Percentiles rank a stretch among this genome's conserved stretches.
Conservation (phyloP, 148 eudicot genomes). For the Pouteria glomerata region DNA sequence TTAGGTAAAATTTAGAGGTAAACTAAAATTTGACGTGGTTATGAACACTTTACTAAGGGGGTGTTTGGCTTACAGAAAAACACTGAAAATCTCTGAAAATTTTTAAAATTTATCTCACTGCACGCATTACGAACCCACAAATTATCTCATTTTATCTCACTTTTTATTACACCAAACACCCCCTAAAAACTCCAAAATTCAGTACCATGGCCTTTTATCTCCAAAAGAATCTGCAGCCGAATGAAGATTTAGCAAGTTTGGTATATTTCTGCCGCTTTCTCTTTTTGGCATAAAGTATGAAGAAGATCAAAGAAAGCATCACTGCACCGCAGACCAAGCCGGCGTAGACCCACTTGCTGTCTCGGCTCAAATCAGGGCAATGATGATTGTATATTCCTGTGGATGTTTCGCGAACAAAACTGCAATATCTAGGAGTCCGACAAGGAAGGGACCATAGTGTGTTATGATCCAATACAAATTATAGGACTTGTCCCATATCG, state of each 20-base stretch:
- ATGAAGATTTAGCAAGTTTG: constrained; percentile 25
- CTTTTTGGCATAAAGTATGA: constrained; percentile 79
- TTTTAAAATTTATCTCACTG: too few relatives aligned
- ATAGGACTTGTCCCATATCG: too few relatives aligned
- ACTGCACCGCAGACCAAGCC: constrained; percentile 72
- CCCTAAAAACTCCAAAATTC: neutral
- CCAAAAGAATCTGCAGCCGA: constrained; percentile 10
- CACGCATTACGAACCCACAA: too few relatives aligned
- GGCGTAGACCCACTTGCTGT: constrained; percentile 54
- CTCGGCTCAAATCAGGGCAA: constrained; percentile 55
- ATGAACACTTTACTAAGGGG: too few relatives aligned
- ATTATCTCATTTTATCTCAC: too few relatives aligned
- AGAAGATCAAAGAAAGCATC: constrained; percentile 64
- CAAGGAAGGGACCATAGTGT: constrained; percentile 63
- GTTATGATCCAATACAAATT: constrained; percentile 55
- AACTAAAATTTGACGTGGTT: too few relatives aligned
- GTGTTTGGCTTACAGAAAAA: too few relatives aligned
- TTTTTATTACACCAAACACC: too few relatives aligned
- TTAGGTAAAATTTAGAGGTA: too few relatives aligned
- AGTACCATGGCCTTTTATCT: constrained; percentile 13
- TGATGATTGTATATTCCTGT: constrained; percentile 31
- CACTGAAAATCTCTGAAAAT: too few relatives aligned
- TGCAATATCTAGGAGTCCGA: constrained; percentile 59
- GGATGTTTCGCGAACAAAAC: constrained; percentile 62
- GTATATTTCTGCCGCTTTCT: constrained; percentile 63